phyloP scores from a whole-genome alignment of 192 early-diverging fungal genomes.

The Podila horticola region DNA sequence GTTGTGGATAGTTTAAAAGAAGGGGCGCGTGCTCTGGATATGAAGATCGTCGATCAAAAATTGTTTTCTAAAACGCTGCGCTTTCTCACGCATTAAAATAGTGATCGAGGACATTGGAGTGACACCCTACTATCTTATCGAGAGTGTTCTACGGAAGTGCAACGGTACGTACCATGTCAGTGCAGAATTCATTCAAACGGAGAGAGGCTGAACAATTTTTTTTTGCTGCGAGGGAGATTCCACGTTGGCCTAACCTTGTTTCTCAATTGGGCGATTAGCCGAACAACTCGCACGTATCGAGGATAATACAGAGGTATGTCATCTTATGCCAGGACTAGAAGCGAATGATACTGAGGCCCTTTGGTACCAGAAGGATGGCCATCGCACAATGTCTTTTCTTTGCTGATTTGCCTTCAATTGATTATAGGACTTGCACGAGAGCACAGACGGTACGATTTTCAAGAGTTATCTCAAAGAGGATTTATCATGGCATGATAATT shows the following conservation, averaged over 20 bases:
- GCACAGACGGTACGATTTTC: slow-evolving; percentile 28
- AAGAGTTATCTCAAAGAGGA: background rate
- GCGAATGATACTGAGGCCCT: background rate
- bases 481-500: background rate
- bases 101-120: slow-evolving; percentile 47
- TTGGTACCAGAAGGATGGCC: background rate
- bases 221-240: no score
- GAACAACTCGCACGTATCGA: slow-evolving; percentile 44
- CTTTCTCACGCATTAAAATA: background rate
- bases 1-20: background rate
- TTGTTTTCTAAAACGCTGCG: background rate
- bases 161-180: slow-evolving; percentile 20
- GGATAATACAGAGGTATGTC: slow-evolving; percentile 28
- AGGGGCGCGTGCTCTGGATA: background rate
- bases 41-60: background rate
- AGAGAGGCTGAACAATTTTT: background rate
- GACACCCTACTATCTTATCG: slow-evolving; percentile 49
- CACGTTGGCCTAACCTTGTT: no score
- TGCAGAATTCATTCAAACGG: background rate
- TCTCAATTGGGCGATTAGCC: slow-evolving; percentile 4
- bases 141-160: slow-evolving; percentile 39
- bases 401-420: background rate
- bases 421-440: slow-evolving; percentile 24
- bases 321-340: no score
- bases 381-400: background rate